Conservation (phyloP, 2,329 filamentous ascomycete species). For the Didymella pinodella region DNA sequence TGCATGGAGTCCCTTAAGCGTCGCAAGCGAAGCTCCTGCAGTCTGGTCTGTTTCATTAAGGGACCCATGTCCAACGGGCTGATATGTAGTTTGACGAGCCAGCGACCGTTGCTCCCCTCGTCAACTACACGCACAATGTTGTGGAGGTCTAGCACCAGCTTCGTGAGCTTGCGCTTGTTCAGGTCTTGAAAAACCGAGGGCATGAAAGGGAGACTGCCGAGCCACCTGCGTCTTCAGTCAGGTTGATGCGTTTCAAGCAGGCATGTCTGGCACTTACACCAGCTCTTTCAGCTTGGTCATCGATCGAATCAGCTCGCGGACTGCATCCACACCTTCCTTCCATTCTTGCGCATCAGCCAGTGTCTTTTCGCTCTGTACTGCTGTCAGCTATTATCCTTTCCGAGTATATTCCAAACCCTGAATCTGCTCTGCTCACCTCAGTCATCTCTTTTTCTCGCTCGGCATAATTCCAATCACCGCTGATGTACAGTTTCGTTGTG, state of each 20-base stretch:
- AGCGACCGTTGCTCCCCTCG: slow-evolving; percentile 20
- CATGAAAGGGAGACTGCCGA: slow-evolving; percentile 39
- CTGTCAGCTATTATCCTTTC: neutral
- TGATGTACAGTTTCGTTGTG: slow-evolving; percentile 37
- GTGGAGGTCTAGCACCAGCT: slow-evolving; percentile 42
- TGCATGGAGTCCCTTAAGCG: slow-evolving; percentile 40
- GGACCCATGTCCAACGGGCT: slow-evolving; percentile 35
- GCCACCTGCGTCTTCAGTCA: slow-evolving; percentile 34
- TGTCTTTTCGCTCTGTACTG: slow-evolving; percentile 6
- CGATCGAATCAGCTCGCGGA: slow-evolving; percentile 30
- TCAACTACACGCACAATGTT: slow-evolving; percentile 31
- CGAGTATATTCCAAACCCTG: neutral
- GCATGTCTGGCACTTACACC: slow-evolving; percentile 31
- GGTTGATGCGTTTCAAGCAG: neutral
- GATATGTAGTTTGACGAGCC: slow-evolving; percentile 33
- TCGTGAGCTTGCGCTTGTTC: slow-evolving; percentile 30
- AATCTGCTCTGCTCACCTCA: slow-evolving; percentile 1
- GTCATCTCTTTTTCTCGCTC: neutral
- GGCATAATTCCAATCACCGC: slow-evolving; percentile 34
- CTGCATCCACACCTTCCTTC: slow-evolving; percentile 25
- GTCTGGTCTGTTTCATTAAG: slow-evolving; percentile 31
- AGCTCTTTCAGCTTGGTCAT: slow-evolving; percentile 39
- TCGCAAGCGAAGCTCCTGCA: slow-evolving; percentile 42
- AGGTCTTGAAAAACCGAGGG: slow-evolving; percentile 32
- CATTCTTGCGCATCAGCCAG: slow-evolving; percentile 25